Conservation (phyloP, 192 early-diverging fungal genomes). For the Radiomyces spectabilis region DNA sequence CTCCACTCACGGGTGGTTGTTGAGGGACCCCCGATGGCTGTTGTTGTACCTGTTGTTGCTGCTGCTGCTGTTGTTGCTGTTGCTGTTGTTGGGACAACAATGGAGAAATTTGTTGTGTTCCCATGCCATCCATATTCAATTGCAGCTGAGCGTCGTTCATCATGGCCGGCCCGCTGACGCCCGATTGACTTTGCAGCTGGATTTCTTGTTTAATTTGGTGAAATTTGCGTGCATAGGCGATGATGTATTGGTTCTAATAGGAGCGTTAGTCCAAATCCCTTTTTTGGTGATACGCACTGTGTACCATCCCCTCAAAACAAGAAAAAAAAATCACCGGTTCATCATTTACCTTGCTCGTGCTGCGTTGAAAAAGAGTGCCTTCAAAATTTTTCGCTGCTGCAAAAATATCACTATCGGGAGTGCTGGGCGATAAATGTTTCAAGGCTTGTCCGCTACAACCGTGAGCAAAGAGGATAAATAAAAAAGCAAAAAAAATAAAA, state of each 20-base stretch:
- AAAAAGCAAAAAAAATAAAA: not conserved
- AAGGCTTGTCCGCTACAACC: constrained; percentile 15
- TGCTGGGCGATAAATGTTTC: constrained; percentile 13
- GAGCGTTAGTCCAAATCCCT: no score
- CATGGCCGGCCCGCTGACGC: not conserved
- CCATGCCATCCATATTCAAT: not conserved
- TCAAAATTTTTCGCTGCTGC: constrained; percentile 24
- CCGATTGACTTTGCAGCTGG: constrained; percentile 2
- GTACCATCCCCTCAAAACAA: not conserved
- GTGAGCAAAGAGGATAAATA: not conserved
- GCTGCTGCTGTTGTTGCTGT: constrained; percentile 5
- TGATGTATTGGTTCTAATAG: constrained; percentile 24
- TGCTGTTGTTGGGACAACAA: constrained; percentile 5
- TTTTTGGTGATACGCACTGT: not conserved
- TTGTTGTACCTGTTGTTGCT: constrained; percentile 3
- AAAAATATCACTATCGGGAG: constrained; percentile 22
- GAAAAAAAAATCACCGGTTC: not conserved
- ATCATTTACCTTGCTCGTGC: constrained; percentile 20
- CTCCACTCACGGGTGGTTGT: not conserved
- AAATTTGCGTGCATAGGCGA: constrained; percentile 16
- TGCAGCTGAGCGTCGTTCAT: not conserved
- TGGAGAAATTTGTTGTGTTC: not conserved
- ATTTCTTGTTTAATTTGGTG: constrained; percentile 21
- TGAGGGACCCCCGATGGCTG: not conserved
- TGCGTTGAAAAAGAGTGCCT: constrained; percentile 12